Evolutionary conservation across 768 basidiomycete genomes (phyloP).

Genomic region (Neoboletus subvelutipes): DNA sequence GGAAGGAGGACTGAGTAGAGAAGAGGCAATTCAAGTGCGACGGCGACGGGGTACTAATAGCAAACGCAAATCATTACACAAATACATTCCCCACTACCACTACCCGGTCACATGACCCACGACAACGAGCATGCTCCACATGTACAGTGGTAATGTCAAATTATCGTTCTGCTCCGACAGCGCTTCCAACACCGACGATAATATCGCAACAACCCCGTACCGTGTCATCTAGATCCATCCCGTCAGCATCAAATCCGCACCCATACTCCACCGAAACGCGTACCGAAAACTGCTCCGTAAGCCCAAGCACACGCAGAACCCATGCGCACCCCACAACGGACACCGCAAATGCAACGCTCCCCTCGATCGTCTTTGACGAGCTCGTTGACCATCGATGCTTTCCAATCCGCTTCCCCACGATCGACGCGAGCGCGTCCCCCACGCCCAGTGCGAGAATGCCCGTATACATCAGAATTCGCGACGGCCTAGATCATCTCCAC

Average conservation of each 20-base stretch:
- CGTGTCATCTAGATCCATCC: conserved; percentile 52
- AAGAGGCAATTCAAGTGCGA: neutral
- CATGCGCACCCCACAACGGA: conserved; percentile 72
- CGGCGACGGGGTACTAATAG: neutral
- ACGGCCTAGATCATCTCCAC: conserved; percentile 35
- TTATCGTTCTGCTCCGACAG: conserved; percentile 97
- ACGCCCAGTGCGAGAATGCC: conserved; percentile 88
- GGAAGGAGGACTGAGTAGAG: neutral
- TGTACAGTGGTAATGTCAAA: conserved; percentile 90
- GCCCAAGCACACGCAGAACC: conserved; percentile 66
- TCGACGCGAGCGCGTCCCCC: conserved; percentile 93
- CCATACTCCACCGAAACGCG: conserved; percentile 24
- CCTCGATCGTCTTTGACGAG: conserved; percentile 88
- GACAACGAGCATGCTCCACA: conserved; percentile 86
- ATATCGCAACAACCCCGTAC: conserved; percentile 61
- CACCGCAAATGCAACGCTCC: conserved; percentile 75
- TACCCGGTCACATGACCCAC: conserved; percentile 35
- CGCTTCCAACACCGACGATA: conserved; percentile 82
- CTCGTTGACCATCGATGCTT: conserved; percentile 80
- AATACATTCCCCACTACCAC: conserved; percentile 22
- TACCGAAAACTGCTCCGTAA: conserved; percentile 77
- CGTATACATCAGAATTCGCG: conserved; percentile 64
- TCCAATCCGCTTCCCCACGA: conserved; percentile 86
- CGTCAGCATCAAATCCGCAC: conserved; percentile 17
- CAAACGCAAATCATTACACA: neutral